Evolutionary conservation across 176 grass and related monocot species (phyloP), one percentile per base, ranked within the genome.

Genomic region (Cenchrus americanus): DNA sequence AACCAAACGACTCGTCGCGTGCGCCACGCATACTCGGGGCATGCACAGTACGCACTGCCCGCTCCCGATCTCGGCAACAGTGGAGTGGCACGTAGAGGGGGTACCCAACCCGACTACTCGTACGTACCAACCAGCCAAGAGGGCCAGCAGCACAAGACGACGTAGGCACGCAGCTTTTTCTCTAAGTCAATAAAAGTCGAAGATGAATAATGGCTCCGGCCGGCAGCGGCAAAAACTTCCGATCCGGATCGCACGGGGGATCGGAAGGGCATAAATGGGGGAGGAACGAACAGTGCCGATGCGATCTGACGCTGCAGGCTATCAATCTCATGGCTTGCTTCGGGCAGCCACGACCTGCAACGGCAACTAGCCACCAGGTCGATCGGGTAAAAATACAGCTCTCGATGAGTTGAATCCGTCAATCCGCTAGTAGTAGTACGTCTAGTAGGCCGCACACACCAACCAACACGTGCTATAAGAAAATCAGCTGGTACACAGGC

Each of bases 321-420:
- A 1, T 30, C 27, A 30, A 30, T 30, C 27, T 30, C 27, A 30
- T 30, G 27, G 27, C 27, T 37, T 37, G 3, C 34, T 37, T 37
- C 34, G 34, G 34, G 4, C 34, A 37, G 34, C 34, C 2, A 37
- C 34, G 34, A 4, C 34, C 34, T 4, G 34, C 34, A 37, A 37
- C 34, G 2, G 34, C 34, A 37, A 37, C 34, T 30, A 30, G 27
- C 27, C 27, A 30, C 27, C 27, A 30, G 27, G 27, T 30, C 27
- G 27, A 30, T 37, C 34, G 27, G 41, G 24, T 34, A 77, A 66
- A 46, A 68, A 22, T 2, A 34, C 66, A 5, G 2, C 21, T 53
- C 34, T 66, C 77, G 49, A 58, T 17, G 82, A 77, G 71, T 55
- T 76, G 82, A 53, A 83, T 54, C 5, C 0, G 19, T 76, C 71